Evolutionary conservation across 306 rosid genomes (phyloP).

Genomic region (Begonia fuchsioides): DNA sequence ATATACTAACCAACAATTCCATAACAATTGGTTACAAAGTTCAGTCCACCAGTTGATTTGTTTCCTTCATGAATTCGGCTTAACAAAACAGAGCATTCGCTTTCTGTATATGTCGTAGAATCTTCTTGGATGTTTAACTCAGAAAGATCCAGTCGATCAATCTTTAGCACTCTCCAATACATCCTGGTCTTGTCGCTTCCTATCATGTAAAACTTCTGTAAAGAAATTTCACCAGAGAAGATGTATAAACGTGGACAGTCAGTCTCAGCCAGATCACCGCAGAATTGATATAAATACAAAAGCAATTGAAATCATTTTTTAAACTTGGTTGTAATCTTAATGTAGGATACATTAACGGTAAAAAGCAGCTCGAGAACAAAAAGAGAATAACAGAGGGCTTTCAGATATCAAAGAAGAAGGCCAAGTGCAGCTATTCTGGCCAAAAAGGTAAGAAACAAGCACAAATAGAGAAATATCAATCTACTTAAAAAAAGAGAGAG

Average conservation of each 20-base stretch:
- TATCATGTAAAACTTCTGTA: slow-evolving; percentile 78
- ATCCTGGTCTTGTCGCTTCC: slow-evolving; percentile 83
- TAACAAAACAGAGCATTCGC: slow-evolving; percentile 65
- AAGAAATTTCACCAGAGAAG: slow-evolving; percentile 5
- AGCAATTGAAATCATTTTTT: too few relatives aligned
- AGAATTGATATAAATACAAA: too few relatives aligned
- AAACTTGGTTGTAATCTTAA: too few relatives aligned
- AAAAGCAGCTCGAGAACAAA: too few relatives aligned
- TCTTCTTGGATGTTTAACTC: slow-evolving; percentile 66
- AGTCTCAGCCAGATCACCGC: too few relatives aligned
- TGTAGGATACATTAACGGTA: too few relatives aligned
- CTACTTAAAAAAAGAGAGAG: too few relatives aligned
- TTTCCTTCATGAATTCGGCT: slow-evolving; percentile 84
- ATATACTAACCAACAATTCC: slow-evolving; percentile 72
- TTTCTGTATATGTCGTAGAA: slow-evolving; percentile 53
- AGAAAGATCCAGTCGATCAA: slow-evolving; percentile 58
- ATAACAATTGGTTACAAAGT: slow-evolving; percentile 66
- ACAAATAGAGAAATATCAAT: too few relatives aligned
- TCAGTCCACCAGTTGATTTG: slow-evolving; percentile 83
- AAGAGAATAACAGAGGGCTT: too few relatives aligned
- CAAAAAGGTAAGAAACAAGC: too few relatives aligned
- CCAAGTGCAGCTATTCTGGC: too few relatives aligned
- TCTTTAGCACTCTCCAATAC: slow-evolving; percentile 75
- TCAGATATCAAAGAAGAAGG: too few relatives aligned
- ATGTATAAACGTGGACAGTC: neutral